Evolutionary conservation across 305 asterid genomes (phyloP), one percentile per base, ranked within the genome.

Genomic region (Stenogyne calaminthoides): DNA sequence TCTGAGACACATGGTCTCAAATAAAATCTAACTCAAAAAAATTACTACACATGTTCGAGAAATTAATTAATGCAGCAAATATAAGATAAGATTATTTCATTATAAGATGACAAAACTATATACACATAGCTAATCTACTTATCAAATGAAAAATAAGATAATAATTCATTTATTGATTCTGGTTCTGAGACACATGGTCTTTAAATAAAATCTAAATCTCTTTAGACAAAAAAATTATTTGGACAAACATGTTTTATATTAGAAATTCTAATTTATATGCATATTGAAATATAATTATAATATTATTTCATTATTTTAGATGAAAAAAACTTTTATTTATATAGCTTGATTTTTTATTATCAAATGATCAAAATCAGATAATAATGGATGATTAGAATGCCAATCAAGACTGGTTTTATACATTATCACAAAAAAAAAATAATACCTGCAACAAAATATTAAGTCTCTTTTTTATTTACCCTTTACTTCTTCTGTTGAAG

Each of bases 401-500:
- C 12, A 74, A 18, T 27, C 67, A 19, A 40, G 58, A 29, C 16
- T n/a, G n/a, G n/a, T n/a, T n/a, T 27, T 71, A 27, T 7, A 67
- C 22, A 27, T 78, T 69, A 78, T 65, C 74, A 15, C 2, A 25
- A 9, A 64, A n/a, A 9, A 64, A n/a, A 78, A 68, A n/a, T n/a
- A n/a, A n/a, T n/a, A 57, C 16, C 74, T 60, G 19, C 49, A 55
- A 25, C 16, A 27, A 65, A 58, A 46, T 49, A 64, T 60, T n/a
- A n/a, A n/a, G 34, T 65, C 32, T 11, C 44, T 20, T 32, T 8
- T 55, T 80, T 70, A 67, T n/a, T n/a, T n/a, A 19, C 52, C 55
- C 76, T 75, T 70, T 19, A 46, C 16, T 84, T 84, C 84, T 74
- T 86, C 71, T 86, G 84, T 76, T 82, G 88, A 81, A 83, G 56